Conservation (phyloP, 2,329 filamentous ascomycete species). For the Fusarium palustre region DNA sequence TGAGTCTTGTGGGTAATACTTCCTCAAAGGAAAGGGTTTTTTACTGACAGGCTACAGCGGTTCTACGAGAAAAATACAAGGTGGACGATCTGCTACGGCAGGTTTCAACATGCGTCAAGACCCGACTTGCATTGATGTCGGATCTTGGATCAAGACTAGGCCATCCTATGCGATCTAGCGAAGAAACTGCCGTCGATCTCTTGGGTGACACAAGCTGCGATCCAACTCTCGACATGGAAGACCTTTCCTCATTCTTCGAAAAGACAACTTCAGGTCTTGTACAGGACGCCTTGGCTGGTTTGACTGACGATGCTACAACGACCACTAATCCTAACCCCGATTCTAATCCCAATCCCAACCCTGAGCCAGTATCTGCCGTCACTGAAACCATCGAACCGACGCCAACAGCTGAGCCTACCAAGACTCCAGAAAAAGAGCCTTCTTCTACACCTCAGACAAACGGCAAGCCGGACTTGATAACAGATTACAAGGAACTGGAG, state of each 20-base stretch:
- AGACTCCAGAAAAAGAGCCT: conserved; percentile 45
- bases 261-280: conserved; percentile 57
- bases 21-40: not conserved
- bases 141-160: conserved; percentile 53
- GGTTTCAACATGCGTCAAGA: conserved; percentile 51
- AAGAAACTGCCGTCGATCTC: conserved; percentile 44
- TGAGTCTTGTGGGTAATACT: conserved; percentile 45
- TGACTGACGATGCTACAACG: conserved; percentile 47
- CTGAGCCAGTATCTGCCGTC: conserved; percentile 24
- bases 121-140: conserved; percentile 50
- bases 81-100: conserved; percentile 54
- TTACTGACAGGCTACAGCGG: conserved; percentile 39
- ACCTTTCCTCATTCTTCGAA: conserved; percentile 58
- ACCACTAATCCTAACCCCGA: conserved; percentile 11
- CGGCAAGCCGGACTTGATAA: conserved; percentile 51
- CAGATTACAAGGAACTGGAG: conserved; percentile 58
- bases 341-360: conserved; percentile 37
- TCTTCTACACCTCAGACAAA: conserved; percentile 44
- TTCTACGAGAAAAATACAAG: conserved; percentile 55
- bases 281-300: conserved; percentile 55
- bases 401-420: conserved; percentile 33
- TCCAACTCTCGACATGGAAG: conserved; percentile 54
- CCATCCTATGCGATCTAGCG: conserved; percentile 50
- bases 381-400: conserved; percentile 40
- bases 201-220: conserved; percentile 48